Evolutionary conservation across 1,139 yeast species (phyloP), one percentile per base, ranked within the genome.

Genomic region (Hyphopichia khmerensis): DNA sequence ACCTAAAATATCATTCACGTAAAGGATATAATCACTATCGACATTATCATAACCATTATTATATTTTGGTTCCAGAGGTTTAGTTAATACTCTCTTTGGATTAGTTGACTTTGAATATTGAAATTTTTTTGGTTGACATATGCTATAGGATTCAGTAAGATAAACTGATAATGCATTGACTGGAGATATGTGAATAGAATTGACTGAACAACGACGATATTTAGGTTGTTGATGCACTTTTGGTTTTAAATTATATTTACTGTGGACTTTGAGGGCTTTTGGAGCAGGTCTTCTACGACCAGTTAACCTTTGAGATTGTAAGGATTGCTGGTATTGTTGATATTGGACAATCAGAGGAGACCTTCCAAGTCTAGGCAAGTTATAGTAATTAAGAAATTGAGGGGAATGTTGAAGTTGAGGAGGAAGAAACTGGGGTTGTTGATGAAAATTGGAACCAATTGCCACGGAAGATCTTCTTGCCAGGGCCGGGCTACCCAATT

Each of bases 1-100:
- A 2, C 99, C 99, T 38, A 95, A 68, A 16, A 93, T 84, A 59
- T 95, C 99, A 62, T 95, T 93, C 14, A 95, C 99, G 53, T 91
- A 91, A 24, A 95, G 67, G 44, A 95, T 91, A 59, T 91, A 93
- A 65, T 95, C 97, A 59, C 88, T 82, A 46, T 89, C 90, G 48
- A 81, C 86, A 60, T 95, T 95, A 65, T 95, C 99, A 57, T 60
- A 80, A 8, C 98, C 98, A 56, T 87, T 83, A 59, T 91, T 90
- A 48, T 70, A 77, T 46, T 77, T 80, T 0, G 93, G 95, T 52
- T 90, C 96, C 62, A 83, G 82, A 2, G 98, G 98, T 60, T 93
- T 93, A 0, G 99, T 95, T 41, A 93, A 71, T 2, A 90, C 96
- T 43, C 99, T 71, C 47, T 89, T 82, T 2, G 99, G 99, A 58